phyloP scores from a whole-genome alignment of 805 yeast species.

The Metschnikowia vanudenii region DNA sequence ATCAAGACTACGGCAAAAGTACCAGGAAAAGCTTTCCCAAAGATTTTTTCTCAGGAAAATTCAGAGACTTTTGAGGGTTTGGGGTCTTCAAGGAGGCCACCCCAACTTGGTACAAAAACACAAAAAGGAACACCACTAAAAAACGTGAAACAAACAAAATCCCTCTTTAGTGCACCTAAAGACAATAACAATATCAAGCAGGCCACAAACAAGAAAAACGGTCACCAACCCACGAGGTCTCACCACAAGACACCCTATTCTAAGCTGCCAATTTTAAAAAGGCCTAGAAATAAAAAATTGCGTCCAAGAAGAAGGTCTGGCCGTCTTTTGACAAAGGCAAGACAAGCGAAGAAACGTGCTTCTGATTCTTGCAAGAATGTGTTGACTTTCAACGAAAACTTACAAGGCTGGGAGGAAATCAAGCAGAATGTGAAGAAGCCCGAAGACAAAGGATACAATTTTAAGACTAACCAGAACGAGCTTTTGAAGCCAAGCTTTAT shows the following conservation, averaged over 20 bases:
- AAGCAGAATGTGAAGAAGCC: background rate
- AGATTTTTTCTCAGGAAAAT: background rate
- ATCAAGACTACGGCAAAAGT: background rate
- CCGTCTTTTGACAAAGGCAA: background rate
- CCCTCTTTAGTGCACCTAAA: background rate
- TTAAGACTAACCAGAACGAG: background rate
- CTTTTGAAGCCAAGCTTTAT: background rate
- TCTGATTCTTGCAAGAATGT: background rate
- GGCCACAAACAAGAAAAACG: too few relatives aligned
- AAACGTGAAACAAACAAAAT: too few relatives aligned
- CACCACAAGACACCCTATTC: too few relatives aligned
- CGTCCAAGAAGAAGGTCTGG: background rate
- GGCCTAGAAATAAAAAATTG: background rate
- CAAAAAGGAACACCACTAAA: too few relatives aligned
- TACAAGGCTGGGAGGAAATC: background rate
- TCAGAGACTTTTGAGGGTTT: background rate
- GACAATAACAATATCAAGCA: background rate
- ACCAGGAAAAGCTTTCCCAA: background rate
- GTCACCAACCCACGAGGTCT: too few relatives aligned
- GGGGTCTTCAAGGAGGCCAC: too few relatives aligned
- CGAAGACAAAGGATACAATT: background rate
- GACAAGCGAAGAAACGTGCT: background rate
- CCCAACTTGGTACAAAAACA: background rate
- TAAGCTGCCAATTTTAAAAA: too few relatives aligned
- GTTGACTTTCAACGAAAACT: background rate